These are phyloP conservation scores for Stemphylium beticola DNA, from an alignment of 2,329 filamentous ascomycete genomes.

Conservation along the genomic window DNA sequence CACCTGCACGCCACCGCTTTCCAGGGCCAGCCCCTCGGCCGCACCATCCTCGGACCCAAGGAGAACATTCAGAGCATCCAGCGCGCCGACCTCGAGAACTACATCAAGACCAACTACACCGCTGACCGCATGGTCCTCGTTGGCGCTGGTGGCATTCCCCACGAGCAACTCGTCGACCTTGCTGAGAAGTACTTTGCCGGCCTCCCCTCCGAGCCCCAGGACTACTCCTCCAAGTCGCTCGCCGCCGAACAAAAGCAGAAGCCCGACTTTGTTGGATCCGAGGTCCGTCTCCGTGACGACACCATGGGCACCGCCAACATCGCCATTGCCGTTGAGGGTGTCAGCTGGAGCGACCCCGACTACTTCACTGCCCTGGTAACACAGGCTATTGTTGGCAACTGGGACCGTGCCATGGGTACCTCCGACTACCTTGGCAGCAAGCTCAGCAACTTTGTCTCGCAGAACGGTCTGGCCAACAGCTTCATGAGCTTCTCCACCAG, in stretches of 20 bases:
- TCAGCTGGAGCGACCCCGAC: slow-evolving; percentile 98
- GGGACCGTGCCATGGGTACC: slow-evolving; percentile 98
- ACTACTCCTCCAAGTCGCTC: slow-evolving; percentile 73
- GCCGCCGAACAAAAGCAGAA: slow-evolving; percentile 79
- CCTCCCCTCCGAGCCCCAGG: slow-evolving; percentile 76
- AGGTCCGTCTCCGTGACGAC: slow-evolving; percentile 94
- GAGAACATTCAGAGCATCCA: slow-evolving; percentile 98
- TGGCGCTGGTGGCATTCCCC: slow-evolving; percentile 90
- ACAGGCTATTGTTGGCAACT: slow-evolving; percentile 99
- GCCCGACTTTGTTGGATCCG: slow-evolving; percentile 95
- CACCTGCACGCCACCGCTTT: slow-evolving; percentile 98
- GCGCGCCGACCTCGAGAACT: slow-evolving; percentile 86
- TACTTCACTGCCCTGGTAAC: slow-evolving; percentile 98
- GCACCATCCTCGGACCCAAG: slow-evolving; percentile 95
- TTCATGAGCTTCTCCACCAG: slow-evolving; percentile 99
- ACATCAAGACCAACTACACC: slow-evolving; percentile 99
- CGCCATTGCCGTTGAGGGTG: slow-evolving; percentile 97
- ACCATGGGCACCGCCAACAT: slow-evolving; percentile 96
- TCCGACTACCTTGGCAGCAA: slow-evolving; percentile 97
- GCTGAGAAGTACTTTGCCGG: slow-evolving; percentile 93
- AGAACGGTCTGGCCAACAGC: slow-evolving; percentile 96
- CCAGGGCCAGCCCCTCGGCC: slow-evolving; percentile 93
- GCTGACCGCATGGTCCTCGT: slow-evolving; percentile 99
- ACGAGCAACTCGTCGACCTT: slow-evolving; percentile 91
- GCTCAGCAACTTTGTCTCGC: slow-evolving; percentile 91